phyloP scores from a whole-genome alignment of 2,329 filamentous ascomycete genomes.

The Neopestalotiopsis clavispora region DNA sequence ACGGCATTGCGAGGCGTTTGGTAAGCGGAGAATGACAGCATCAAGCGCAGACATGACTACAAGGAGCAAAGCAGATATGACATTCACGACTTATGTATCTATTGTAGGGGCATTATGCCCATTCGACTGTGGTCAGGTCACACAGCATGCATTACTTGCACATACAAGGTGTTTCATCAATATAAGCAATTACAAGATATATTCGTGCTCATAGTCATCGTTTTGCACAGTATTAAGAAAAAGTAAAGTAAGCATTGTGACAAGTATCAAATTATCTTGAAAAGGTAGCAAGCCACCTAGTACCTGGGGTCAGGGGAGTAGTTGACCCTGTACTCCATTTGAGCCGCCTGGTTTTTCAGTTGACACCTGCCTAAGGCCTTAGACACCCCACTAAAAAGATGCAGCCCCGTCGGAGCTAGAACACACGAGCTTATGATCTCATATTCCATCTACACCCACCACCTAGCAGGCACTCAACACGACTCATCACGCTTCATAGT shows the following conservation, averaged over 20 bases:
- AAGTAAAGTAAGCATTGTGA: no score
- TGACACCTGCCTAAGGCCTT: background rate
- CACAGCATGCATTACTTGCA: no score
- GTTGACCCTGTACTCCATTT: background rate
- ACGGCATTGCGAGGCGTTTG: slow-evolving; percentile 14
- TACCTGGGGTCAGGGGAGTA: background rate
- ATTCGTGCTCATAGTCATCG: no score
- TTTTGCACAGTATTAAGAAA: no score
- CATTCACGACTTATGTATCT: background rate
- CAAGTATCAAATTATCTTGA: no score
- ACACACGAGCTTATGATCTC: background rate
- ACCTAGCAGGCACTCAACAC: background rate
- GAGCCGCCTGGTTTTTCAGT: background rate
- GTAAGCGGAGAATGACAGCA: background rate
- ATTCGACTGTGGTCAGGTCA: no score
- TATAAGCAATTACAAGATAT: no score
- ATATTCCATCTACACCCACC: background rate
- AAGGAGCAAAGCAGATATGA: background rate
- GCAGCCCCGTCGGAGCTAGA: background rate
- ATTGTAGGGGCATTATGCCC: no score
- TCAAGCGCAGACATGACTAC: background rate
- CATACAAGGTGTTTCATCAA: no score
- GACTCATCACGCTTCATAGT: background rate
- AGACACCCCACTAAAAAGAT: background rate
- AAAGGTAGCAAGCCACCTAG: background rate